phyloP scores from a whole-genome alignment of 148 eudicot genomes.

The Cornus kousa region DNA sequence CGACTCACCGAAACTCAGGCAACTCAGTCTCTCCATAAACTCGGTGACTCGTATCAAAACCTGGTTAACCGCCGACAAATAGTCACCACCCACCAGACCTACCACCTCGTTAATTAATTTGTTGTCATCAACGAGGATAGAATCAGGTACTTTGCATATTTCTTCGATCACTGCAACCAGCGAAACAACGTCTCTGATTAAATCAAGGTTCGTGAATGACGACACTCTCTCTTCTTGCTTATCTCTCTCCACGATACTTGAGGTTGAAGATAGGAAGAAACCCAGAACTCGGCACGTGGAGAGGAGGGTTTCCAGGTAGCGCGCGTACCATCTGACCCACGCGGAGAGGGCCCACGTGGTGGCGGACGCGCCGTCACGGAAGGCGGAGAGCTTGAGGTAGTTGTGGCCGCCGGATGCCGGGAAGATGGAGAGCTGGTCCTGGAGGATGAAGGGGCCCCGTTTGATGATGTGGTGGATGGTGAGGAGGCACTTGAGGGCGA shows the following conservation, averaged over 20 bases:
- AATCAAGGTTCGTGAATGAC: conserved; percentile 46
- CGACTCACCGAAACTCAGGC: conserved; percentile 69
- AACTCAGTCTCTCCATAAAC: conserved; percentile 56
- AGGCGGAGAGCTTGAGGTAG: conserved; percentile 71
- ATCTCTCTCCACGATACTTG: conserved; percentile 32
- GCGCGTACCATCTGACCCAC: conserved; percentile 77
- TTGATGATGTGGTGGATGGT: conserved; percentile 67
- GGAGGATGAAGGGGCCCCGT: conserved; percentile 78
- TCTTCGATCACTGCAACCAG: conserved; percentile 50
- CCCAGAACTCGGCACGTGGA: conserved; percentile 57
- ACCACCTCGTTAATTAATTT: conserved; percentile 39
- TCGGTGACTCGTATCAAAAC: conserved; percentile 55
- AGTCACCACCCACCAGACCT: conserved; percentile 46
- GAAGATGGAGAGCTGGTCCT: conserved; percentile 73
- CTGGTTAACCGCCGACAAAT: conserved; percentile 50
- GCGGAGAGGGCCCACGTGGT: conserved; percentile 61
- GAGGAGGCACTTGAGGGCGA: conserved; percentile 50
- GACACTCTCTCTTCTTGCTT: conserved; percentile 45
- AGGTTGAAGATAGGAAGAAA: conserved; percentile 51
- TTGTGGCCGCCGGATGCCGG: conserved; percentile 63
- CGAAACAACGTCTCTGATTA: conserved; percentile 52
- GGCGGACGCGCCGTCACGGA: conserved; percentile 59
- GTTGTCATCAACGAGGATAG: conserved; percentile 28
- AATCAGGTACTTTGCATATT: conserved; percentile 52
- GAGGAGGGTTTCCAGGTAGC: conserved; percentile 64